These are phyloP conservation scores for Hippophae rhamnoides DNA, from an alignment of 306 rosid species.

Conservation along the genomic window DNA sequence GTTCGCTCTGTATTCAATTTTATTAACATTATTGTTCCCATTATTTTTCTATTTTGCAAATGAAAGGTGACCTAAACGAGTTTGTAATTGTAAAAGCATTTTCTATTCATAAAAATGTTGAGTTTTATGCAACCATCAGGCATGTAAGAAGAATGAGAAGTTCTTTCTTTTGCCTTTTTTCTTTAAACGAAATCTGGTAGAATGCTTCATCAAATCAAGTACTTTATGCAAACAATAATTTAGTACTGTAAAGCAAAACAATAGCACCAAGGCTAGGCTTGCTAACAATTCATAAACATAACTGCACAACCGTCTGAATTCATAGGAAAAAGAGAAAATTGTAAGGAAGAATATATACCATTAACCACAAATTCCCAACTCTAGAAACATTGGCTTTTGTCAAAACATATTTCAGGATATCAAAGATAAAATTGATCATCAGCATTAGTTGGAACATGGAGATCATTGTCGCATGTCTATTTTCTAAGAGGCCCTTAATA, in stretches of 20 bases:
- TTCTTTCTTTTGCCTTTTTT: no score
- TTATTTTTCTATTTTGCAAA: no score
- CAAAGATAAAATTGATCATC: constrained; percentile 55
- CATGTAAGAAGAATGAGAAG: no score
- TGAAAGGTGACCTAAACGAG: no score
- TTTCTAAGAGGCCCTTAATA: constrained; percentile 48
- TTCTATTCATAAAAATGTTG: no score
- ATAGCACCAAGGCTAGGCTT: neutral
- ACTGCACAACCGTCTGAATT: neutral
- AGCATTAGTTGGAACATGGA: constrained; percentile 37
- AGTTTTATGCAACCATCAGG: no score
- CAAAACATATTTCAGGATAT: constrained; percentile 41
- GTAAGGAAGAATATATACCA: constrained; percentile 39
- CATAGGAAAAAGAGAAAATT: neutral
- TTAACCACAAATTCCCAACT: constrained; percentile 69
- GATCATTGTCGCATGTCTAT: constrained; percentile 34
- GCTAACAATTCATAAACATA: neutral
- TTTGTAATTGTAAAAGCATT: no score
- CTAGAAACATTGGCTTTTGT: constrained; percentile 35
- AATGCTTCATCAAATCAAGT: no score
- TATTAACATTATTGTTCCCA: no score
- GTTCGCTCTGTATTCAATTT: no score
- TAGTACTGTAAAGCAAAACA: neutral
- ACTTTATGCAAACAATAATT: no score
- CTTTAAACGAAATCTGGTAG: no score